Evolutionary conservation across 257 asterid species (phyloP).

Genomic region (Solanum lycopersicoides): DNA sequence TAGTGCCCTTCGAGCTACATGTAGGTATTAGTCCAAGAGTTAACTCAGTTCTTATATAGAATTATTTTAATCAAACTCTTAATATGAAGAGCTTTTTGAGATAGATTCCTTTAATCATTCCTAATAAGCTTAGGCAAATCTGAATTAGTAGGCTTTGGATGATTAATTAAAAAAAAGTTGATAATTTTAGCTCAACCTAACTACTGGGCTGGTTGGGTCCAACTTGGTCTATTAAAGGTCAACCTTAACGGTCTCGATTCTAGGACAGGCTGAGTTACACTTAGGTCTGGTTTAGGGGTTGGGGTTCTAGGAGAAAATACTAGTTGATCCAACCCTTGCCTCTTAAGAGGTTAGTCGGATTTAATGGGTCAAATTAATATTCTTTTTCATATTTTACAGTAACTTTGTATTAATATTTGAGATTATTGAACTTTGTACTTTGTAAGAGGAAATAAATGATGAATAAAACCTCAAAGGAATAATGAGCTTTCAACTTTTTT

Average conservation of each 20-base stretch:
- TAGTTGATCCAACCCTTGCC: background rate
- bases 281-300: background rate
- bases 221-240: background rate
- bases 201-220: background rate
- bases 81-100: background rate
- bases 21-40: no score
- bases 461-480: background rate
- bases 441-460: background rate
- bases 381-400: background rate
- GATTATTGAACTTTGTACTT: background rate
- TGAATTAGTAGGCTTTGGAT: background rate
- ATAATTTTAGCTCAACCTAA: background rate
- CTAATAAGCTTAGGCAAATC: background rate
- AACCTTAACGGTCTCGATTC: background rate
- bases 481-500: no score
- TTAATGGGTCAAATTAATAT: background rate
- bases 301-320: background rate
- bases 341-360: background rate
- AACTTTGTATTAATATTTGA: background rate
- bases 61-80: no score
- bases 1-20: no score
- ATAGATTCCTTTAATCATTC: background rate
- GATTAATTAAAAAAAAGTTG: background rate
- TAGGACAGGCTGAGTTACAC: background rate
- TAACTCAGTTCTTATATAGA: no score